Base-by-base conservation (phyloP, 306 rosid species). In the Lagenaria siceraria region DNA sequence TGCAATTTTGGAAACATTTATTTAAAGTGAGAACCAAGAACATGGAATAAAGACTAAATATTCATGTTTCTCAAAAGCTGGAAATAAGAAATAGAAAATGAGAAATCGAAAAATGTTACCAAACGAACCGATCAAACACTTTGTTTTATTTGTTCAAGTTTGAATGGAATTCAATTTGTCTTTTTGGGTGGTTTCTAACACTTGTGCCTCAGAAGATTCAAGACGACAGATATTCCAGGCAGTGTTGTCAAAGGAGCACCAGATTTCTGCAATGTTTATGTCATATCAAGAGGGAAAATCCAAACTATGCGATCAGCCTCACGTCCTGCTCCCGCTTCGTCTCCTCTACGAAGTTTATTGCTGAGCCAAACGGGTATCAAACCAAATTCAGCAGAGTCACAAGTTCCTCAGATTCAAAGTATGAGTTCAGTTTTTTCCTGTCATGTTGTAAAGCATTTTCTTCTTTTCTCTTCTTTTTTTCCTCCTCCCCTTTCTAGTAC, bases 181-280 rank as follows among this genome's bases (percentile, higher is more conserved):
- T 76, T n/a, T 7, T 3, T 3, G 35, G 51, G 22, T 11, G 10
- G 13, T 25, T 54, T 63, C 56, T 56, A 25, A n/a, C 31, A 6
- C 25, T 76, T 63, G 66, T 74, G 77, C 75, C 77, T 79, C 87
- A 82, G 87, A 81, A 92, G 97, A 87, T 96, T 96, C 90, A 96
- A 90, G 89, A 84, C 81, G 31, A 78, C 91, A 33, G 99, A 96
- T 85, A 66, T 92, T 83, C 96, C 98, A 3, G 91, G 87, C 64
- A 40, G 53, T 12, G 82, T 96, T 48, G 9, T 86, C 72, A 96
- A 92, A 83, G 91, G 86, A 71, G 97, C 98, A 75, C 99, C 98
- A 0, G 98, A 90, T 83, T 96, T 92, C 77, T 89, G 94, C 77
- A 96, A 80, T 56, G 94, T 96, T 19, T 96, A 90, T 78, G 88